A percentile compares a stretch with the other conserved stretches of the same genome.
phyloP scores from a whole-genome alignment of 495 filamentous ascomycete genomes.

The Aspergillus indologenus region DNA sequence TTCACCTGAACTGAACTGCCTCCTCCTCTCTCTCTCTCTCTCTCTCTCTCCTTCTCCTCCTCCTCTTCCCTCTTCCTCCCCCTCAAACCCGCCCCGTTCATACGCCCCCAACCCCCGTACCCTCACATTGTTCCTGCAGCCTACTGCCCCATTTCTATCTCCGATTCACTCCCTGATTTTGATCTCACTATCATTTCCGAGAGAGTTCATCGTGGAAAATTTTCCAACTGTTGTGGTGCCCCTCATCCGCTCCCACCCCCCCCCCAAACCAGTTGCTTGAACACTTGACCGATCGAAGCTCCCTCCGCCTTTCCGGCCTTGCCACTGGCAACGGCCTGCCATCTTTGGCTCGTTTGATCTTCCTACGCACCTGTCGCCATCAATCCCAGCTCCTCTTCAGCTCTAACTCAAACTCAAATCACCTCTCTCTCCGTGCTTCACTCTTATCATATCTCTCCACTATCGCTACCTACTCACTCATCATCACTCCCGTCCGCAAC shows the following conservation, averaged over 20 bases:
- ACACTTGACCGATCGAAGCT: slow-evolving; percentile 28
- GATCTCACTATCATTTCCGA: slow-evolving; percentile 5
- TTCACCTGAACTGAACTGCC: not conserved
- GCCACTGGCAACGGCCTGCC: slow-evolving; percentile 21
- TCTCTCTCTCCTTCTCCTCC: too few species aligned
- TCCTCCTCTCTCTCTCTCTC: not conserved
- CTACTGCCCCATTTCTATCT: slow-evolving; percentile 5
- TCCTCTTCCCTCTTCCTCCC: slow-evolving; percentile 1
- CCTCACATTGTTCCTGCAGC: not conserved
- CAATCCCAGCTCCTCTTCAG: not conserved
- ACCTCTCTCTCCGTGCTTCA: slow-evolving; percentile 1
- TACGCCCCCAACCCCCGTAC: slow-evolving; percentile 6
- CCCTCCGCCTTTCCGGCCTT: slow-evolving; percentile 26
- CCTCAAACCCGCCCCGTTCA: not conserved
- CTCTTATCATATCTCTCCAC: slow-evolving; percentile 6
- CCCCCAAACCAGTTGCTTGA: slow-evolving; percentile 3
- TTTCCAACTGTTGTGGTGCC: slow-evolving; percentile 10
- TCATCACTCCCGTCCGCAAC: slow-evolving; percentile 13
- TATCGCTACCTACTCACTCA: not conserved
- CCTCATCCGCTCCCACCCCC: slow-evolving; percentile 22
- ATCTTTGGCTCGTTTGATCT: not conserved
- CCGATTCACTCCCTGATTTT: slow-evolving; percentile 9
- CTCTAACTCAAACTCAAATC: not conserved
- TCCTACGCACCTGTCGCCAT: not conserved
- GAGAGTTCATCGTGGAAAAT: not conserved